phyloP scores from a whole-genome alignment of 2,329 filamentous ascomycete genomes.

The Thielaviopsis ethacetica region DNA sequence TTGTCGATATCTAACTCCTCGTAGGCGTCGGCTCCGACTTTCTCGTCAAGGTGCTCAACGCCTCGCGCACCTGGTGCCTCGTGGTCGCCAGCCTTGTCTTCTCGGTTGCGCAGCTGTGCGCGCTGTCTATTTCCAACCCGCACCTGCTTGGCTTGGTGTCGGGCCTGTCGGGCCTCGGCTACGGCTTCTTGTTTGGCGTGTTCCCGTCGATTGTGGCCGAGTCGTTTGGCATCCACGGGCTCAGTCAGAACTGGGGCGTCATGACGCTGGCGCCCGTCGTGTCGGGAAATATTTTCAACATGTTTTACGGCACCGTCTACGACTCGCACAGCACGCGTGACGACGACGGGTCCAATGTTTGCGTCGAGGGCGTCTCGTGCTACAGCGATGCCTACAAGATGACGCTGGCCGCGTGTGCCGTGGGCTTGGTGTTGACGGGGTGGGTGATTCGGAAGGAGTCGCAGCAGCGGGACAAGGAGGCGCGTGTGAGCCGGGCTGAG shows the following conservation, averaged over 20 bases:
- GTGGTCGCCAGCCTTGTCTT: slow-evolving; percentile 65
- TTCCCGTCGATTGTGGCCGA: slow-evolving; percentile 82
- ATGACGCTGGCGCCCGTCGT: slow-evolving; percentile 84
- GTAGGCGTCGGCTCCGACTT: slow-evolving; percentile 78
- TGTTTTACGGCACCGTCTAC: slow-evolving; percentile 73
- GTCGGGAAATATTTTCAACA: slow-evolving; percentile 81
- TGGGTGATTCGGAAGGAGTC: slow-evolving; percentile 45
- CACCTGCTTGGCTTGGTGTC: slow-evolving; percentile 64
- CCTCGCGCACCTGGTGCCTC: slow-evolving; percentile 83
- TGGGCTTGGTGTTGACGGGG: slow-evolving; percentile 53
- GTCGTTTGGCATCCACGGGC: slow-evolving; percentile 73
- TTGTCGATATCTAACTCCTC: background rate
- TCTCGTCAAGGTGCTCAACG: slow-evolving; percentile 62
- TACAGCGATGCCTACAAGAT: slow-evolving; percentile 69
- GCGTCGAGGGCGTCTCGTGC: slow-evolving; percentile 61
- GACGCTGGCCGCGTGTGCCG: slow-evolving; percentile 54
- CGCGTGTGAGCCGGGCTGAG: slow-evolving; percentile 21
- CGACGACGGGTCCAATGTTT: slow-evolving; percentile 54
- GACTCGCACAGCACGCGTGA: slow-evolving; percentile 61
- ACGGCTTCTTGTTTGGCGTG: slow-evolving; percentile 87
- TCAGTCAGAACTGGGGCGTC: slow-evolving; percentile 91
- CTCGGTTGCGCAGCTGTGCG: slow-evolving; percentile 60
- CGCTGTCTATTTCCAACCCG: slow-evolving; percentile 60
- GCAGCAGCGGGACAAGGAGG: slow-evolving; percentile 20
- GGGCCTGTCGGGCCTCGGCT: slow-evolving; percentile 68